These are phyloP conservation scores for Myriosclerotinia curreyana DNA, from an alignment of 2,329 filamentous ascomycete species.

Conservation along the genomic window DNA sequence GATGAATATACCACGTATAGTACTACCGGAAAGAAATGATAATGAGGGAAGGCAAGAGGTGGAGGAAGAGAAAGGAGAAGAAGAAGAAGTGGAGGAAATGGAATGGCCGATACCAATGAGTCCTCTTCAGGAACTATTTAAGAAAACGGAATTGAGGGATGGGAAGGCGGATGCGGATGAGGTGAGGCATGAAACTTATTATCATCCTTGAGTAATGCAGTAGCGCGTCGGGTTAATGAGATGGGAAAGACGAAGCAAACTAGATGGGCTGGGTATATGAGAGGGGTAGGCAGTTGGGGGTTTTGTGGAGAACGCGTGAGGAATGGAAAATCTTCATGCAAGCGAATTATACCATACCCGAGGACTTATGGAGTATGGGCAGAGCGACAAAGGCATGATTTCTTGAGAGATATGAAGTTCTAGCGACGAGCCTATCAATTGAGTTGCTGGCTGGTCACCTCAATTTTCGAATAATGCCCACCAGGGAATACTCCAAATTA, in stretches of 20 bases:
- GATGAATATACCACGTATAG: neutral
- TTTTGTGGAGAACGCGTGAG: neutral
- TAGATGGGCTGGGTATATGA: too few species aligned
- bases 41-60: neutral
- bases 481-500: too few species aligned
- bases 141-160: conserved; percentile 28
- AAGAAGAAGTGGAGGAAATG: conserved; percentile 18
- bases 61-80: neutral
- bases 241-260: neutral
- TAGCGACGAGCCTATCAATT: neutral
- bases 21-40: too few species aligned
- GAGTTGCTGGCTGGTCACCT: neutral
- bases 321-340: neutral
- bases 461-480: neutral
- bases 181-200: conserved; percentile 33
- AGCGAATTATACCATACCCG: neutral
- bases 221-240: too few species aligned
- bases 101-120: conserved; percentile 31
- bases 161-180: conserved; percentile 22
- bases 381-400: neutral
- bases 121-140: conserved; percentile 31
- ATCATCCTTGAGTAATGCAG: conserved; percentile 30
- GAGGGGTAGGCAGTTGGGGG: neutral
- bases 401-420: rapidly evolving
- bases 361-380: neutral